These are phyloP conservation scores for Trametes cinnabarina DNA, from an alignment of 768 basidiomycete species.

Conservation along the genomic window DNA sequence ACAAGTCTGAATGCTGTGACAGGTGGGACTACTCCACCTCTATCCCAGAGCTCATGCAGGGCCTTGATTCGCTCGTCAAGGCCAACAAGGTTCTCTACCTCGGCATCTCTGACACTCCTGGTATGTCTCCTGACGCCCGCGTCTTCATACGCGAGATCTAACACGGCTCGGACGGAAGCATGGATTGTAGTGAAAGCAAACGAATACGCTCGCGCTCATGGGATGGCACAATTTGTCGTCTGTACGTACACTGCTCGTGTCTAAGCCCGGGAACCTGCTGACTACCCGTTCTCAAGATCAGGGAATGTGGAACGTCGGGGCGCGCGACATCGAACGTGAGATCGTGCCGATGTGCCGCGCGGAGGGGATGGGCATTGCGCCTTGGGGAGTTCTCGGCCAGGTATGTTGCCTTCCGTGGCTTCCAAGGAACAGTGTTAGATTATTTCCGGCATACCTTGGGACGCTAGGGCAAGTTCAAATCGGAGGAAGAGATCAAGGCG, in stretches of 20 bases:
- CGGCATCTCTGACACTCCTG: conserved; percentile 26
- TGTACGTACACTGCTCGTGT: neutral
- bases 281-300: conserved; percentile 41
- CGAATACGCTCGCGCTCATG: conserved; percentile 39
- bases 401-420: neutral
- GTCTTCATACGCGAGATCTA: neutral
- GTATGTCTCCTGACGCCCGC: neutral
- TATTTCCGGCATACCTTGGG: conserved; percentile 33
- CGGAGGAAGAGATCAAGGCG: conserved; percentile 34
- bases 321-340: conserved; percentile 43
- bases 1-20: conserved; percentile 41
- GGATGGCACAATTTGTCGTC: conserved; percentile 26
- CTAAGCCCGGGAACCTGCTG: no score
- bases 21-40: conserved; percentile 43
- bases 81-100: conserved; percentile 41
- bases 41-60: conserved; percentile 44
- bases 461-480: conserved; percentile 36
- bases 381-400: neutral
- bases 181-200: conserved; percentile 39
- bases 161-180: conserved; percentile 16
- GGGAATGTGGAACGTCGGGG: conserved; percentile 31
- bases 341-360: conserved; percentile 35
- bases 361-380: conserved; percentile 28
- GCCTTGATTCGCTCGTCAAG: conserved; percentile 39
- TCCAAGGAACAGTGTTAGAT: conserved; percentile 20